These are phyloP conservation scores for Gliomastix tumulicola DNA, from an alignment of 2,329 filamentous ascomycete genomes.

Conservation along the genomic window DNA sequence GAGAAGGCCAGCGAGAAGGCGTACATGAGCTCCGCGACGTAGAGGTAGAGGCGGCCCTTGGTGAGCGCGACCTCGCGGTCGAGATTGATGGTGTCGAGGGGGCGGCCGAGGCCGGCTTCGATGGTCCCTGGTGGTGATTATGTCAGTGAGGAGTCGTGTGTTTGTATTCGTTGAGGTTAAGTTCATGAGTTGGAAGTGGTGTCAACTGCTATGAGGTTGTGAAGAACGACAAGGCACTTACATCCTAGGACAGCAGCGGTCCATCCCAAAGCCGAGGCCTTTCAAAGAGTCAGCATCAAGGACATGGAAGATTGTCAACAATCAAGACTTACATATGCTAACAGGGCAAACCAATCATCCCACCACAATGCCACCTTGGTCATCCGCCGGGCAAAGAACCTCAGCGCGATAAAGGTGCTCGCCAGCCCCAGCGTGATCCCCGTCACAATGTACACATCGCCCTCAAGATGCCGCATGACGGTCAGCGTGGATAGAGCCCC, in stretches of 20 bases:
- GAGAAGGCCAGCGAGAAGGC: constrained; percentile 15
- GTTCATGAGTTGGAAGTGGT: too few relatives aligned
- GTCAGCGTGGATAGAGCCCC: too few relatives aligned
- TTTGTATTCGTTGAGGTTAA: too few relatives aligned
- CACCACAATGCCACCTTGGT: constrained; percentile 1
- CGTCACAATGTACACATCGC: neutral
- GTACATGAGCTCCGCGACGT: constrained; percentile 16
- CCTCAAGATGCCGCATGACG: too few relatives aligned
- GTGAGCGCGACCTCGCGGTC: neutral
- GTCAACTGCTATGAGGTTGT: too few relatives aligned
- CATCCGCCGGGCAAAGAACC: constrained; percentile 1
- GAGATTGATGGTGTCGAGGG: neutral
- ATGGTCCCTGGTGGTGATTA: too few relatives aligned
- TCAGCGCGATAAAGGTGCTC: neutral
- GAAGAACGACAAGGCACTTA: too few relatives aligned
- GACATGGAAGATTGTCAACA: too few relatives aligned
- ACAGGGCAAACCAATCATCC: constrained; percentile 3
- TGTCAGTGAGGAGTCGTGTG: too few relatives aligned
- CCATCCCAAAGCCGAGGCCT: neutral
- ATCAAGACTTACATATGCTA: constrained; percentile 1
- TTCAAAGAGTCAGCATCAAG: too few relatives aligned
- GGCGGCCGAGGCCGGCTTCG: constrained; percentile 1
- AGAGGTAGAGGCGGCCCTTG: constrained; percentile 13
- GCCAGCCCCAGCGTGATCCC: constrained; percentile 1
- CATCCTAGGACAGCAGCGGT: neutral